phyloP scores from a whole-genome alignment of 257 asterid species.

The Lycium barbarum region DNA sequence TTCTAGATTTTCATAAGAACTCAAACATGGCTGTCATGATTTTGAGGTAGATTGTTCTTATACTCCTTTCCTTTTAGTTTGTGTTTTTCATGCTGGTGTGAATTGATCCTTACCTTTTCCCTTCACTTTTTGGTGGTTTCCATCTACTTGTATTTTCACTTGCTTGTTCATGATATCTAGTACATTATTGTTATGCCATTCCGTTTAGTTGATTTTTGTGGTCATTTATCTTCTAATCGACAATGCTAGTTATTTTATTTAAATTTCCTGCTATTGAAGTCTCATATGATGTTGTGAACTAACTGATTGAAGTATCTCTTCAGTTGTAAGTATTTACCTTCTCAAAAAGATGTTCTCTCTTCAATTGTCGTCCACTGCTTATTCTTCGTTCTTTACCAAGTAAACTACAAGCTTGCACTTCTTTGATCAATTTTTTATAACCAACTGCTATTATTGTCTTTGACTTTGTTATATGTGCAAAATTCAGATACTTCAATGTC shows the following conservation, averaged over 20 bases:
- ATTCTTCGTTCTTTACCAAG: neutral
- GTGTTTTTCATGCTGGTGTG: neutral
- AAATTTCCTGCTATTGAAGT: neutral
- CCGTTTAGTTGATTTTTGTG: neutral
- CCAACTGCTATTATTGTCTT: neutral
- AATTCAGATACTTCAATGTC: conserved; percentile 51
- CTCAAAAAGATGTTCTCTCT: no score
- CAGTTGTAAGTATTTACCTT: neutral
- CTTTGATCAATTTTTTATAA: neutral
- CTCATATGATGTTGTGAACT: neutral
- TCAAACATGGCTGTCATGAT: conserved; percentile 91
- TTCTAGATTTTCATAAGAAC: conserved; percentile 80
- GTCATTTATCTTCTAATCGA: neutral
- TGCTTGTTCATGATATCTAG: neutral
- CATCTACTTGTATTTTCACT: neutral
- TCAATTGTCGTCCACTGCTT: neutral
- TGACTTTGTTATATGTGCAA: conserved; percentile 7
- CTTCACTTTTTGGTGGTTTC: neutral
- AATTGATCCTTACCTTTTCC: neutral
- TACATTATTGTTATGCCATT: neutral
- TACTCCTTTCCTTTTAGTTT: neutral
- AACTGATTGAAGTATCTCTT: neutral
- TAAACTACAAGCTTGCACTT: neutral
- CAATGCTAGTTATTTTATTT: neutral
- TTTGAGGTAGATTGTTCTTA: conserved; percentile 50